Base-by-base conservation (phyloP, 352 stramenopile species). In the Globisporangium paroecandrum region DNA sequence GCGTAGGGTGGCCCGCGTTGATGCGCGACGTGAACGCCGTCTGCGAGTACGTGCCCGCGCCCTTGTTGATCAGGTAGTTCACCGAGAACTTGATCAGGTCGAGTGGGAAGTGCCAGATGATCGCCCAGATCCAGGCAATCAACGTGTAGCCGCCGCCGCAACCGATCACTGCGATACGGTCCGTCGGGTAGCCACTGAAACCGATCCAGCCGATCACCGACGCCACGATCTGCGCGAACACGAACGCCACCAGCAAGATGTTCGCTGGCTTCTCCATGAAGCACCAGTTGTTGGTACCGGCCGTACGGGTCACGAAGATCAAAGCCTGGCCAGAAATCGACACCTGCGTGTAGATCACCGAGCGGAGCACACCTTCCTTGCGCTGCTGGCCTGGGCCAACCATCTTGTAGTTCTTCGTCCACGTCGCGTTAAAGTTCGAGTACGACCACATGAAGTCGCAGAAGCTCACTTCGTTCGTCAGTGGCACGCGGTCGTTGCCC, bases 1-100 rank as follows among this genome's bases (percentile, higher is more conserved):
- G 76, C 60, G 82, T 85, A 64, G 83, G 83, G 72, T 92, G 83
- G 47, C 83, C 83, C 0, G 82, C 82, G 70, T 90, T 92, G 68
- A 92, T 92, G 71, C 83, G 80, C 68, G 85, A 80, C 58, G 77
- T 87, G 70, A 91, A 91, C 58, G 83, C 83, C 70, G 80, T 87
- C 62, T 77, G 72, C 36, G 58, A 70, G 72, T 91, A 91, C 64
- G 79, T 83, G 56, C 74, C 68, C 22, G 43, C 27, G 13, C 73
- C 73, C 73, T 86, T 86, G 66, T 75, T 78, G 64, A 91, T 61
- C 15, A 89, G 34, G 71, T 89, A 89, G 71, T 91, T 91, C 51
- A 89, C 75, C 29, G 54, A 54, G 65, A 89, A 91, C 76, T 91
- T 89, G 73, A 89, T 86, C 70, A 89, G 22, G 74, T 91, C 81